A percentile compares a stretch with the other conserved stretches of the same genome.
These are phyloP conservation scores for Calycina marina DNA, from an alignment of 2,329 filamentous ascomycete genomes.

Conservation along the genomic window DNA sequence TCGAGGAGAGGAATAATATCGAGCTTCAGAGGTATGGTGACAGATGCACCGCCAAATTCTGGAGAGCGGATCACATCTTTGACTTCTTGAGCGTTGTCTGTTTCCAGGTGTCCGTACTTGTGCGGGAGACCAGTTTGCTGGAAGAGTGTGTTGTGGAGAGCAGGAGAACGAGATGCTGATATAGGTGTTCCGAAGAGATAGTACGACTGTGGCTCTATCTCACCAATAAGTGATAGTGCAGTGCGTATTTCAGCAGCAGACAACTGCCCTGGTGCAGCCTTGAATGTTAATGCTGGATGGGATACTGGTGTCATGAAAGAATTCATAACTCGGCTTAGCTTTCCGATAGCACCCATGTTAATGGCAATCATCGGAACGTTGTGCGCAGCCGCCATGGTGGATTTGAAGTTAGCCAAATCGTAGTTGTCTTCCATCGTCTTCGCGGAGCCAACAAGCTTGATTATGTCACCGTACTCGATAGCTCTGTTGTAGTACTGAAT, in stretches of 20 bases:
- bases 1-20: constrained; percentile 75
- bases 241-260: constrained; percentile 78
- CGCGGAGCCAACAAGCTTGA: constrained; percentile 85
- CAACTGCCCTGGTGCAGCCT: constrained; percentile 85
- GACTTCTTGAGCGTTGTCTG: constrained; percentile 46
- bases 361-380: constrained; percentile 80
- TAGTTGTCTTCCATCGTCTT: constrained; percentile 72
- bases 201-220: constrained; percentile 62
- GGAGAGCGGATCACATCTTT: constrained; percentile 49
- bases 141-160: constrained; percentile 82
- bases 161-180: constrained; percentile 66
- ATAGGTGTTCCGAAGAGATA: constrained; percentile 84
- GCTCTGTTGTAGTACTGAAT: constrained; percentile 80
- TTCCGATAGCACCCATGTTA: constrained; percentile 84
- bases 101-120: constrained; percentile 64
- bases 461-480: constrained; percentile 77
- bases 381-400: constrained; percentile 56
- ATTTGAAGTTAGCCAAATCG: constrained; percentile 67
- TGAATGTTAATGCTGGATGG: constrained; percentile 77
- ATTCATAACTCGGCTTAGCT: constrained; percentile 82
- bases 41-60: constrained; percentile 82
- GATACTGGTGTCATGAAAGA: constrained; percentile 89
- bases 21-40: constrained; percentile 90
- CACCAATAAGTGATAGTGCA: constrained; percentile 63
- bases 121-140: constrained; percentile 65